Conservation (phyloP, 176 grass and related monocot genomes). For the Hsuehochloa calcarea region DNA sequence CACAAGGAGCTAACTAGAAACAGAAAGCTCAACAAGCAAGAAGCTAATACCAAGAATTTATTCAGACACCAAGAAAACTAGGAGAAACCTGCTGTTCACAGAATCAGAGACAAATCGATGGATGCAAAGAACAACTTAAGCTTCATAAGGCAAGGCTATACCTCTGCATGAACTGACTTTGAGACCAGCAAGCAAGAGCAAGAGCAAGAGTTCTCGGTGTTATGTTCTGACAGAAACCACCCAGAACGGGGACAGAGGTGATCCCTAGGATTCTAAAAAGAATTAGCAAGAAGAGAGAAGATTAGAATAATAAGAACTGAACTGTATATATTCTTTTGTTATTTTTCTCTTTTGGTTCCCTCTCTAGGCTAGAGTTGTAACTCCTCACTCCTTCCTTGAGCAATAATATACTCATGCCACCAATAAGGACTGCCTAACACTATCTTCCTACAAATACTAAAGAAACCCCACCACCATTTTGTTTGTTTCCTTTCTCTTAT, state of each 20-base stretch:
- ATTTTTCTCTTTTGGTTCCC: constrained; percentile 47
- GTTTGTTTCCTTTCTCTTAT: constrained; percentile 54
- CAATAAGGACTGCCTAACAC: constrained; percentile 63
- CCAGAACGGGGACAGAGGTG: constrained; percentile 49
- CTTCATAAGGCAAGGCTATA: constrained; percentile 31
- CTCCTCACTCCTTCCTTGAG: constrained; percentile 36
- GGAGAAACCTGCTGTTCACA: not conserved
- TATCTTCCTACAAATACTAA: constrained; percentile 55
- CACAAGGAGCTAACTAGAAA: constrained; percentile 28
- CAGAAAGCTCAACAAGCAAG: constrained; percentile 37
- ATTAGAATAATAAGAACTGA: constrained; percentile 44
- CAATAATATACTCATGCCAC: constrained; percentile 62
- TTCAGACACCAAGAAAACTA: constrained; percentile 11
- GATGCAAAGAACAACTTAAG: constrained; percentile 6
- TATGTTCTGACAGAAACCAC: constrained; percentile 49
- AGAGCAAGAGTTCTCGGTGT: constrained; percentile 9
- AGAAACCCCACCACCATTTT: constrained; percentile 61
- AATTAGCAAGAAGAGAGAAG: constrained; percentile 42
- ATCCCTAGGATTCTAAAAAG: constrained; percentile 60
- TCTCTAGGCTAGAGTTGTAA: constrained; percentile 42
- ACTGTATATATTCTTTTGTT: constrained; percentile 32
- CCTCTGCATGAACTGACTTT: constrained; percentile 34
- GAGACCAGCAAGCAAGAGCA: constrained; percentile 21
- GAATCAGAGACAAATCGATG: not conserved
- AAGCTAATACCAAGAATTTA: constrained; percentile 7